Evolutionary conservation across 2,329 filamentous ascomycete genomes (phyloP), one percentile per base, ranked within the genome.

Genomic region (Bisporella sp.): DNA sequence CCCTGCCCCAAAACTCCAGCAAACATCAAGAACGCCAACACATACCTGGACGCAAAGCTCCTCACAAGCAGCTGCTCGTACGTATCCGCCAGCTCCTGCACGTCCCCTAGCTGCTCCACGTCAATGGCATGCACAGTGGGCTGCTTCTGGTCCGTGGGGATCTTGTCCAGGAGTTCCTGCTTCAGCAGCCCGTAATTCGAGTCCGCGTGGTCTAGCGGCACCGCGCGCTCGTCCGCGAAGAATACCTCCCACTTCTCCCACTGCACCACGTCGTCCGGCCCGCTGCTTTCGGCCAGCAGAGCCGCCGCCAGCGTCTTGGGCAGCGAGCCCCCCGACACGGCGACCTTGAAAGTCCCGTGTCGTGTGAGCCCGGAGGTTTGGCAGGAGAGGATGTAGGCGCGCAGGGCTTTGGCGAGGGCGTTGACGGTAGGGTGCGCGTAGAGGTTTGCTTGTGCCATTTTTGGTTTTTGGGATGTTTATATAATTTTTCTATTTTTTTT

Each of bases 161-260:
- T 87, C 73, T 95, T 92, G 73, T 91, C 85, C 55, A 99, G 76
- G 46, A 96, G 77, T 71, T 96, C 90, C 45, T 82, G 74, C 74
- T 96, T 93, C 60, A 97, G 73, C 42, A 96, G 81, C 54, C 75
- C 82, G 72, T 96, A 96, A 74, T 97, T 99, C 74, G 90, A 96
- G 73, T 99, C 92, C 58, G 82, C 78, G 71, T 97, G 86, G 69
- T 93, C 84, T 60, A 96, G 84, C 28, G 93, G 87, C 48, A 97
- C 93, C 61, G 89, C 89, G 64, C 93, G 88, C 77, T 99, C 93
- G 68, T 99, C 93, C 65, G 92, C 92, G 70, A 96, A 97, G 78
- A 97, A 99, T 65, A 99, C 89, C 64, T 97, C 88, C 93, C 93
- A 99, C 69, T 88, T 89, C 66, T 78, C 75, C 71, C 95, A 96